Percentiles rank a stretch among this genome's conserved stretches.
Conservation (phyloP, 1,284 basidiomycete species). For the Ustilago tritici region DNA sequence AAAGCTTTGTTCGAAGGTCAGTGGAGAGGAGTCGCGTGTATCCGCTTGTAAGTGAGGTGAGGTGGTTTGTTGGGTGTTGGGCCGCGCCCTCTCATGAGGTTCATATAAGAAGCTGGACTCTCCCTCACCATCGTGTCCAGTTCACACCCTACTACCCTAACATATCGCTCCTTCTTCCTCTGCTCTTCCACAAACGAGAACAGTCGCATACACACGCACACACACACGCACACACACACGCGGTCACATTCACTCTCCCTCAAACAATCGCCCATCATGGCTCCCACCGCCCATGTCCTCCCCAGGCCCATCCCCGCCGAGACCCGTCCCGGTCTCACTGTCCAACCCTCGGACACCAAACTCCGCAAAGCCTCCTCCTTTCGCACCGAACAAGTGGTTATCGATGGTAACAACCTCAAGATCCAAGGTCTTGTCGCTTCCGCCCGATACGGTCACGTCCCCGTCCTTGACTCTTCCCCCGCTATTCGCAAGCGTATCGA, state of each 20-base stretch:
- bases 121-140: constrained; percentile 9
- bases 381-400: constrained; percentile 51
- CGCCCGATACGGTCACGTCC: constrained; percentile 54
- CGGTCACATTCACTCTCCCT: background rate
- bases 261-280: constrained; percentile 15
- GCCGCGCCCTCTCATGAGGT: background rate
- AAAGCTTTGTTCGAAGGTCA: background rate
- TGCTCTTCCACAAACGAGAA: background rate
- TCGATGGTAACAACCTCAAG: constrained; percentile 55
- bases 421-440: constrained; percentile 57
- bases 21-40: background rate
- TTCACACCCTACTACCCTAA: too few species aligned
- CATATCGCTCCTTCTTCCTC: background rate
- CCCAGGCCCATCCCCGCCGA: constrained; percentile 18
- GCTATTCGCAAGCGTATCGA: constrained; percentile 55
- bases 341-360: constrained; percentile 46
- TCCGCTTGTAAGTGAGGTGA: background rate
- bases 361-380: constrained; percentile 47
- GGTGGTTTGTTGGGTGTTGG: background rate
- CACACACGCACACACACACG: background rate
- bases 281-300: constrained; percentile 43
- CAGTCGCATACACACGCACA: too few species aligned
- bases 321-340: constrained; percentile 23
- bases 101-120: constrained; percentile 1
- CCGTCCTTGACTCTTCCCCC: constrained; percentile 50